Percentiles rank a stretch among this genome's conserved stretches.
Evolutionary conservation across 495 filamentous ascomycete genomes (phyloP).

Genomic region (Clavariopsis aquatica): DNA sequence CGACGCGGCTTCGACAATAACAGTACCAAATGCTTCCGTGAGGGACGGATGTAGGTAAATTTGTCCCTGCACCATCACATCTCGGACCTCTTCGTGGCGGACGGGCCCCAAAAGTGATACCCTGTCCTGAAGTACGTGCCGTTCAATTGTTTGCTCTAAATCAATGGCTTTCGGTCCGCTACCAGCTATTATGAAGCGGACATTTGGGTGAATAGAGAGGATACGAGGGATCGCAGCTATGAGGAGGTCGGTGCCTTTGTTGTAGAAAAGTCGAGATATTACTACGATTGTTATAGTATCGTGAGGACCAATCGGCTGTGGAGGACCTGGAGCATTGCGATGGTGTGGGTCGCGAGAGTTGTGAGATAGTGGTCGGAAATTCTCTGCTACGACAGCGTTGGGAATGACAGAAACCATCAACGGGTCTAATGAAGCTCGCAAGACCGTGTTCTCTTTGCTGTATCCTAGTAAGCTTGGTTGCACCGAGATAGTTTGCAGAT

Average conservation of each 20-base stretch:
- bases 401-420: slow-evolving; percentile 97
- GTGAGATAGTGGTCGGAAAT: slow-evolving; percentile 70
- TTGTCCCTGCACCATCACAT: slow-evolving; percentile 97
- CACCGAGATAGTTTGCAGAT: slow-evolving; percentile 6
- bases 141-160: slow-evolving; percentile 95
- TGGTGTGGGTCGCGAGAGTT: slow-evolving; percentile 35
- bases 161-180: slow-evolving; percentile 96
- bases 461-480: slow-evolving; percentile 12
- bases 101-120: slow-evolving; percentile 90
- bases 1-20: slow-evolving; percentile 93
- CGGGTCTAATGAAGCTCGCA: slow-evolving; percentile 90
- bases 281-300: slow-evolving; percentile 95
- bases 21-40: slow-evolving; percentile 96
- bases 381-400: slow-evolving; percentile 94
- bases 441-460: slow-evolving; percentile 97
- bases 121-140: slow-evolving; percentile 90
- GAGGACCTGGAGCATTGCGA: slow-evolving; percentile 51
- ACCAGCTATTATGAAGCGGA: slow-evolving; percentile 95
- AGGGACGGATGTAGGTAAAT: slow-evolving; percentile 94
- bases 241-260: slow-evolving; percentile 94
- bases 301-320: slow-evolving; percentile 66
- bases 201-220: slow-evolving; percentile 81
- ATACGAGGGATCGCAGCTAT: slow-evolving; percentile 94
- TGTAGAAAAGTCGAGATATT: slow-evolving; percentile 96
- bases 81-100: slow-evolving; percentile 91